Conservation (phyloP, 1,284 basidiomycete species). For the Cutaneotrichosporon cutaneum region DNA sequence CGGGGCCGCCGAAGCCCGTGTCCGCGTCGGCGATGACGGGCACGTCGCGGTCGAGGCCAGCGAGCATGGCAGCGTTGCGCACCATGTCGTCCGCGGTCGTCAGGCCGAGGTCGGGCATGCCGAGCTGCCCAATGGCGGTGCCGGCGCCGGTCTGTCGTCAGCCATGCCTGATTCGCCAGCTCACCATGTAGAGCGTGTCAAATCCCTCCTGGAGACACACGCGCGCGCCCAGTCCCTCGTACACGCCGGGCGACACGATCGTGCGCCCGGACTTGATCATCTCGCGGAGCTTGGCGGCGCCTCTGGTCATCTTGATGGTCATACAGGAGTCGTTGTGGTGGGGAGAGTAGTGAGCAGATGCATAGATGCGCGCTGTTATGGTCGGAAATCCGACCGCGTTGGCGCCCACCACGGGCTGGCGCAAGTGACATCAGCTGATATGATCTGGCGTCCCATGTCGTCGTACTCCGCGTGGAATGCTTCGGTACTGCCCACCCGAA, state of each 20-base stretch:
- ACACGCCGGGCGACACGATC: constrained; percentile 64
- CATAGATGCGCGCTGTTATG: too few relatives aligned
- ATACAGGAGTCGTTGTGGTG: neutral
- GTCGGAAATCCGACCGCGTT: too few relatives aligned
- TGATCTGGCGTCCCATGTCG: too few relatives aligned
- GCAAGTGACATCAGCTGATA: too few relatives aligned
- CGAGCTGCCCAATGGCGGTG: constrained; percentile 71
- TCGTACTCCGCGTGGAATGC: too few relatives aligned
- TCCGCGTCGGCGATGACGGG: constrained; percentile 75
- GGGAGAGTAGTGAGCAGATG: neutral
- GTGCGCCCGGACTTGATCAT: constrained; percentile 11
- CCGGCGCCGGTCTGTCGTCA: constrained; percentile 60
- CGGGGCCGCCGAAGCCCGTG: constrained; percentile 75
- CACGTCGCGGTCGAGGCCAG: constrained; percentile 53
- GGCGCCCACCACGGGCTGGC: too few relatives aligned
- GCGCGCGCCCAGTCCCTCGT: constrained; percentile 75
- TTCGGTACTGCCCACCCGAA: too few relatives aligned
- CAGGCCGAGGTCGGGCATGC: constrained; percentile 74
- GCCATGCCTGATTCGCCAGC: constrained; percentile 54
- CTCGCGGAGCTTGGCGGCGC: constrained; percentile 12
- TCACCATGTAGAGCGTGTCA: constrained; percentile 54
- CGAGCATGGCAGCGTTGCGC: constrained; percentile 63
- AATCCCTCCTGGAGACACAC: constrained; percentile 75
- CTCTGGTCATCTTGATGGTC: neutral
- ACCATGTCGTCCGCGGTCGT: constrained; percentile 77